Base-by-base conservation (phyloP, 1,284 basidiomycete genomes). In the Trametes hirsuta region DNA sequence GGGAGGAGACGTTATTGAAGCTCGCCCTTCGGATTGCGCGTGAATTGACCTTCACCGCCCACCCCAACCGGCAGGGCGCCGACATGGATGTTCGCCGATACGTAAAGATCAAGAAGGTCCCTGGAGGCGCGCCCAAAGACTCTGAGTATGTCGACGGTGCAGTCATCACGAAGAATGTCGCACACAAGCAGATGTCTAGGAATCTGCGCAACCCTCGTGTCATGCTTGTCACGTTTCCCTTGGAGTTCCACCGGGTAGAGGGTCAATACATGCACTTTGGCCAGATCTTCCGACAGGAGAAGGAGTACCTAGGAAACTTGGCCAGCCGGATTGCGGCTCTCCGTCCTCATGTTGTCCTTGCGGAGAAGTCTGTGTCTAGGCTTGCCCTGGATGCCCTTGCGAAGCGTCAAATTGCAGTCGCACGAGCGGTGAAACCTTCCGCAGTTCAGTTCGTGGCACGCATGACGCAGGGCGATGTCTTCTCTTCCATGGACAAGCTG, bases 21-120 rank as follows among this genome's bases (percentile, higher is more conserved):
- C 80, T 98, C n/a, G 86, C 92, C 3, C 81, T 94, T 56, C 84
- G 88, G 30, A 88, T 94, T 53, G 90, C 92, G 6, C 83, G 83
- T 21, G 90, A 91, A 58, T 76, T 91, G 58, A 90, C 90, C 1
- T 92, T 93, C 72, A 88, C 88, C 3, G 79, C 89, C 14, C 77
- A 88, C 51, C 87, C 89, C 35, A 84, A 91, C 67, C 83, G 88
- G 4, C 87, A 91, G 74, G 90, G 90, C 2, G 92, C 94, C 54
- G 95, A 97, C 69, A 96, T 97, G 84, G 97, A 99, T 74, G 91
- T 98, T 21, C 84, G 97, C 48, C 85, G 91, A 30, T 98, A 97
- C 68, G 94, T 99, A 65, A 99, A 99, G 79, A 96, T 99, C 76
- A 99, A 99, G 80, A 97, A 97, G 75, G 92, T 99, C 18, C 96